A percentile compares a stretch with the other conserved stretches of the same genome.
These are phyloP conservation scores for Lavandula angustifolia DNA, from an alignment of 257 asterid genomes.

Conservation along the genomic window DNA sequence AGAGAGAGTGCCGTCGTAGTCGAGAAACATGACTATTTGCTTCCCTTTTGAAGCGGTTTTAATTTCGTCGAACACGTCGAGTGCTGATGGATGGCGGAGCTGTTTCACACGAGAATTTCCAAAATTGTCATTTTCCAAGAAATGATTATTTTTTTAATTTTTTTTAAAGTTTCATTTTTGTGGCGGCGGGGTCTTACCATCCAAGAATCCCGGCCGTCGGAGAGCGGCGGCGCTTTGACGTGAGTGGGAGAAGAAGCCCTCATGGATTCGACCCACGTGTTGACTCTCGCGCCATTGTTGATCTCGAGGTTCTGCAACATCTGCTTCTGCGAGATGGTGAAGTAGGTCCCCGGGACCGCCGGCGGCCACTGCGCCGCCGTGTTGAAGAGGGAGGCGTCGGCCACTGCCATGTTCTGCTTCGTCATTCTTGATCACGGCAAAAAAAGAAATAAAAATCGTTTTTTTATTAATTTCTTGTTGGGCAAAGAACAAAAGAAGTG, in stretches of 20 bases:
- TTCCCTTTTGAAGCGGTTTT: slow-evolving; percentile 81
- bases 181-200: slow-evolving; percentile 43
- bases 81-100: slow-evolving; percentile 79
- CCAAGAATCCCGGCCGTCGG: slow-evolving; percentile 61
- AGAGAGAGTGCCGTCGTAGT: slow-evolving; percentile 93
- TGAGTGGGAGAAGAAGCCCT: slow-evolving; percentile 90
- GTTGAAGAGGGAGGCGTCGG: slow-evolving; percentile 43
- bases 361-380: slow-evolving; percentile 58
- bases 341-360: slow-evolving; percentile 51
- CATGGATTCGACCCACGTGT: slow-evolving; percentile 83
- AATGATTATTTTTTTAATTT: too few species aligned
- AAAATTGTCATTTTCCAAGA: slow-evolving; percentile 14
- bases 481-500: background rate
- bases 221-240: slow-evolving; percentile 43
- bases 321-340: slow-evolving; percentile 56
- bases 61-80: slow-evolving; percentile 79
- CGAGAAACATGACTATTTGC: slow-evolving; percentile 84
- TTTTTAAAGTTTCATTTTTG: background rate
- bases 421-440: slow-evolving; percentile 36
- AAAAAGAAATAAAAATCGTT: background rate
- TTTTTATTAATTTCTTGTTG: too few species aligned
- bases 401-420: slow-evolving; percentile 51
- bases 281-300: slow-evolving; percentile 47
- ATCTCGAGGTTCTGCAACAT: slow-evolving; percentile 53
- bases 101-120: slow-evolving; percentile 37